Conservation (phyloP, 495 filamentous ascomycete species). For the Aspergillus cristatus region DNA sequence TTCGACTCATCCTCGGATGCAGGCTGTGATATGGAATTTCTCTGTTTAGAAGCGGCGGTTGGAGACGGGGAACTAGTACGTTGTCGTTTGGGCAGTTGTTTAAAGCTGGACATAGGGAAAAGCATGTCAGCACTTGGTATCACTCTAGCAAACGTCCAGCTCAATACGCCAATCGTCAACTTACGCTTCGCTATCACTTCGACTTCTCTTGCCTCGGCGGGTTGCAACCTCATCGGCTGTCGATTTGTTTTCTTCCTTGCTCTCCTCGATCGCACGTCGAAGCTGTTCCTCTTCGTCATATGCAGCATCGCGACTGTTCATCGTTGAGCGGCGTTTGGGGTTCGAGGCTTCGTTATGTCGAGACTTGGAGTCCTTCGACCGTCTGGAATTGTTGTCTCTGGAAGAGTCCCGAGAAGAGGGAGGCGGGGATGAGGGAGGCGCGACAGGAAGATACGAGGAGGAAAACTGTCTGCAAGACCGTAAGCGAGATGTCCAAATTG, state of each 20-base stretch:
- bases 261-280: conserved; percentile 85
- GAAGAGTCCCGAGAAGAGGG: conserved; percentile 37
- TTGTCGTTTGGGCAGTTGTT: conserved; percentile 54
- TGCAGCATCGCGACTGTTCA: conserved; percentile 93
- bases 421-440: conserved; percentile 34
- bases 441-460: conserved; percentile 60
- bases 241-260: conserved; percentile 58
- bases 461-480: conserved; percentile 46
- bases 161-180: conserved; percentile 22
- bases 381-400: conserved; percentile 36
- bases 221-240: conserved; percentile 39
- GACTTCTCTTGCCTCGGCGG: conserved; percentile 67
- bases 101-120: too few species aligned
- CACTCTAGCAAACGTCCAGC: too few species aligned
- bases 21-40: conserved; percentile 35
- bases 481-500: conserved; percentile 23
- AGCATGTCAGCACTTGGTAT: conserved; percentile 15
- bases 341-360: conserved; percentile 38
- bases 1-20: conserved; percentile 66
- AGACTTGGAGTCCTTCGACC: conserved; percentile 38
- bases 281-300: conserved; percentile 93
- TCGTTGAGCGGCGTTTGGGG: conserved; percentile 81
- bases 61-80: conserved; percentile 67
- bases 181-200: conserved; percentile 92
- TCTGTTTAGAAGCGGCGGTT: conserved; percentile 44